Conservation (phyloP, 225 moss, liverwort and hornwort genomes). For the Sphagnum contortum region DNA sequence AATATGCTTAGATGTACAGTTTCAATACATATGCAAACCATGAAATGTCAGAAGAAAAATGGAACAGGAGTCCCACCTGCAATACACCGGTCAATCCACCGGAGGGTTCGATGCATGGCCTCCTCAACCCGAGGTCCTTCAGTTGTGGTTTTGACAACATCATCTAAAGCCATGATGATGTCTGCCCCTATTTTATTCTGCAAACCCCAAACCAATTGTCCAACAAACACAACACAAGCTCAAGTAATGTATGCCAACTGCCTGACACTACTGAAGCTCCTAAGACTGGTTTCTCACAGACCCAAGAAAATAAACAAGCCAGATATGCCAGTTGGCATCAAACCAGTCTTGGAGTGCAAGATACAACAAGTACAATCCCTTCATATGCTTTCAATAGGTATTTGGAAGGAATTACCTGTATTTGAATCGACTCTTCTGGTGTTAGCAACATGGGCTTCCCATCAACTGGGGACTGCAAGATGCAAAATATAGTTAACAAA, state of each 20-base stretch:
- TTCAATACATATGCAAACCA: too few relatives aligned
- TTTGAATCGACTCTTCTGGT: conserved; percentile 94
- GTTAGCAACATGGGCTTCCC: conserved; percentile 94
- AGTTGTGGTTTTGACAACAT: conserved; percentile 96
- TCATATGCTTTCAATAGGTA: too few relatives aligned
- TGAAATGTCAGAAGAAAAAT: neutral
- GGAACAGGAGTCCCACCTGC: conserved; percentile 28
- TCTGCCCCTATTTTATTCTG: conserved; percentile 99
- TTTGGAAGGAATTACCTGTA: conserved; percentile 38
- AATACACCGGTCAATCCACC: conserved; percentile 97
- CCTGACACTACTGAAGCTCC: too few relatives aligned
- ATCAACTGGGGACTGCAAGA: conserved; percentile 85
- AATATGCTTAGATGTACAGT: too few relatives aligned
- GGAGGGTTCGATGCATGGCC: conserved; percentile 82
- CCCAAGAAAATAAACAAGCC: too few relatives aligned
- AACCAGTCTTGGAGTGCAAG: too few relatives aligned
- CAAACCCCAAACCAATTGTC: neutral
- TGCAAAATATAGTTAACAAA: too few relatives aligned
- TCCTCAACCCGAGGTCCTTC: conserved; percentile 88
- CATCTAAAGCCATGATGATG: conserved; percentile 97
- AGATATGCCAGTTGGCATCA: too few relatives aligned
- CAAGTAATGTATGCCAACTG: too few relatives aligned
- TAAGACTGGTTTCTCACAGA: too few relatives aligned
- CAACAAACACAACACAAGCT: too few relatives aligned
- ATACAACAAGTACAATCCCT: too few relatives aligned